A percentile compares a stretch with the other conserved stretches of the same genome.
Evolutionary conservation across 441 rosid genomes (phyloP).

Genomic region (Jatropha multifida): DNA sequence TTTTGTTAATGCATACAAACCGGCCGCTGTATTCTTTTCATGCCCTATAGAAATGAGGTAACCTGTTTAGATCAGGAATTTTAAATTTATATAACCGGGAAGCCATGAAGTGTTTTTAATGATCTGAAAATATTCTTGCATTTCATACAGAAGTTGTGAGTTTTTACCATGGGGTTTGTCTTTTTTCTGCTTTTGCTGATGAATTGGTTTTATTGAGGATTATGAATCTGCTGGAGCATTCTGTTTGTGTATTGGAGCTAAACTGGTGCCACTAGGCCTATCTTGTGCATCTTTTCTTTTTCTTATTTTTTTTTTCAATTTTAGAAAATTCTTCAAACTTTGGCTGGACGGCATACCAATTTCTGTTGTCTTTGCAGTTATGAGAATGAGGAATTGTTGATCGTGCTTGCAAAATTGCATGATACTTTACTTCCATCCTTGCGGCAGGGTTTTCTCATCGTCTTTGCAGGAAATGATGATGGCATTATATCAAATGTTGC

Average conservation of each 20-base stretch:
- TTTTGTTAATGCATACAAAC: constrained; percentile 62
- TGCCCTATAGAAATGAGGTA: constrained; percentile 82
- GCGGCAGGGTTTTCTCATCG: constrained; percentile 53
- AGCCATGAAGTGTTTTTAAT: neutral
- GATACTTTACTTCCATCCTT: constrained; percentile 86
- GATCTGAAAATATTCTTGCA: neutral
- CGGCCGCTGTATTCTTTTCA: constrained; percentile 69
- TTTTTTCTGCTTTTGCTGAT: neutral
- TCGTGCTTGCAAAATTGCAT: constrained; percentile 66
- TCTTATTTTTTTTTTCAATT: neutral
- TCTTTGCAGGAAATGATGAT: constrained; percentile 47
- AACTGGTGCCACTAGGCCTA: neutral
- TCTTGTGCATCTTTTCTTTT: neutral
- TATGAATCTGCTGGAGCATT: neutral
- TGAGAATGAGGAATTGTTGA: constrained; percentile 80
- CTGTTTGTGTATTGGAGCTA: neutral
- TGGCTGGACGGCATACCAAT: constrained; percentile 25
- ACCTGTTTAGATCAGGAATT: constrained; percentile 16
- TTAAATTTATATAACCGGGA: constrained; percentile 12
- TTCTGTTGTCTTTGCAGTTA: constrained; percentile 48
- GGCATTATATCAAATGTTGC: constrained; percentile 45
- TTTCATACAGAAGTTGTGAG: neutral
- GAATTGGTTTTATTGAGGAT: neutral
- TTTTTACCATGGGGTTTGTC: neutral
- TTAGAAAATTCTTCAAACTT: constrained; percentile 8